Evolutionary conservation across 345 rosid species (phyloP), one percentile per base, ranked within the genome.

Genomic region (Carallia brachiata): DNA sequence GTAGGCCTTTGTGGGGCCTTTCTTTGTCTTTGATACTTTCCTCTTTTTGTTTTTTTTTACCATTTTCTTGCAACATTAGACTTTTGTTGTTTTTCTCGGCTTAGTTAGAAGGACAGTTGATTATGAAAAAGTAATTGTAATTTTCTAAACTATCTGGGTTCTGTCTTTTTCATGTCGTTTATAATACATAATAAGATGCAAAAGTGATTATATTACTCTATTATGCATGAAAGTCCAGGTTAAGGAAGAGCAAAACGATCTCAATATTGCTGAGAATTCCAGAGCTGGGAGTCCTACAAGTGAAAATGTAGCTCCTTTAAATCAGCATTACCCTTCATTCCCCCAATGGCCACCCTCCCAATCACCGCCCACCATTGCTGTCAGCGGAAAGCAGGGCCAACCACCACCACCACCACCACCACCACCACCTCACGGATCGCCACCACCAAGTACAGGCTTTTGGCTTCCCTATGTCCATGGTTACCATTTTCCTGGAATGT

Each of bases 261-360:
- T 67, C 28, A 65, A 56, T 15, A 62, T 58, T 70, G 67, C 52
- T 13, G 70, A 76, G 70, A 63, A 12, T 68, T 60, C 66, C 34
- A 57, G 66, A 76, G 68, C 54, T 56, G 56, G 16, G 16, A 74
- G 66, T 65, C 67, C 57, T 71, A 69, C 75, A 53, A 61, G 37
- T 53, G 79, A 62, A 30, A 62, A 67, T 52, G 69, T 36, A 48
- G 47, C 68, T 68, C 37, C 52, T 55, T 31, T 40, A 5, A 65
- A 73, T 61, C 82, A 68, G 61, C 85, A 67, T 30, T 52, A 65
- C 71, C 71, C 80, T 61, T 37, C 73, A 27, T 37, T 65, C 61
- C 56, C 64, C 67, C 82, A 75, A 50, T 70, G 78, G 80, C 62
- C 71, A 18, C 69, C 79, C n/a, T 8, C 62, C 48, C 79, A 47